Conservation (phyloP, 192 early-diverging fungal species). For the Phlyctochytrium arcticum region DNA sequence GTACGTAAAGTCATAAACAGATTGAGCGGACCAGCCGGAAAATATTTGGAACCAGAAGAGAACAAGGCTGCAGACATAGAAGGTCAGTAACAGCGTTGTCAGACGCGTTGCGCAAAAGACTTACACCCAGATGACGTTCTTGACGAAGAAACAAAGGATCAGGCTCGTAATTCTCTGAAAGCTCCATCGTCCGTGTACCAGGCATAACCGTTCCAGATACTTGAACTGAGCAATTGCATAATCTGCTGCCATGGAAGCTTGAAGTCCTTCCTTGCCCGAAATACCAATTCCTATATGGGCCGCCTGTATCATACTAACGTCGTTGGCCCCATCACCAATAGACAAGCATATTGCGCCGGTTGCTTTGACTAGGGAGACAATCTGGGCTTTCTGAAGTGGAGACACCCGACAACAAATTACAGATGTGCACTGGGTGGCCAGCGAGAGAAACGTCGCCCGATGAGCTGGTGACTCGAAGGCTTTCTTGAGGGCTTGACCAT, state of each 20-base stretch:
- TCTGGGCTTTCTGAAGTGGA: conserved; percentile 92
- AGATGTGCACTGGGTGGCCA: conserved; percentile 76
- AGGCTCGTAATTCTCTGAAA: conserved; percentile 80
- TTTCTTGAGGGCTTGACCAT: conserved; percentile 81
- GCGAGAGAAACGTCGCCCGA: conserved; percentile 58
- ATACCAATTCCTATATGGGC: conserved; percentile 95
- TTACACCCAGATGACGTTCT: conserved; percentile 81
- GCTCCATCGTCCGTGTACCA: conserved; percentile 94
- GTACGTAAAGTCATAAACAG: conserved; percentile 84
- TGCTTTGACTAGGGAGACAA: conserved; percentile 84
- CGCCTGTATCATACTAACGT: conserved; percentile 98
- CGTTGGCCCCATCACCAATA: conserved; percentile 96
- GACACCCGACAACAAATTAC: conserved; percentile 95
- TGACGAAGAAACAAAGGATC: conserved; percentile 92
- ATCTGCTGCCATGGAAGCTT: conserved; percentile 90
- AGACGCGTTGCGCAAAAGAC: conserved; percentile 44
- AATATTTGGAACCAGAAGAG: conserved; percentile 91
- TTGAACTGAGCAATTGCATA: conserved; percentile 91
- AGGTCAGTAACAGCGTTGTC: conserved; percentile 34
- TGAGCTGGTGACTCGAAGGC: conserved; percentile 60
- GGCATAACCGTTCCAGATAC: conserved; percentile 73
- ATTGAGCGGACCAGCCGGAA: conserved; percentile 75
- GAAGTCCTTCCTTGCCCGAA: conserved; percentile 89
- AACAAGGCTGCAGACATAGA: conserved; percentile 57
- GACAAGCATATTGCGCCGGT: conserved; percentile 78